Percentiles rank a stretch among this genome's conserved stretches.
phyloP scores from a whole-genome alignment of 305 asterid species.

The Fraxinus ornus region DNA sequence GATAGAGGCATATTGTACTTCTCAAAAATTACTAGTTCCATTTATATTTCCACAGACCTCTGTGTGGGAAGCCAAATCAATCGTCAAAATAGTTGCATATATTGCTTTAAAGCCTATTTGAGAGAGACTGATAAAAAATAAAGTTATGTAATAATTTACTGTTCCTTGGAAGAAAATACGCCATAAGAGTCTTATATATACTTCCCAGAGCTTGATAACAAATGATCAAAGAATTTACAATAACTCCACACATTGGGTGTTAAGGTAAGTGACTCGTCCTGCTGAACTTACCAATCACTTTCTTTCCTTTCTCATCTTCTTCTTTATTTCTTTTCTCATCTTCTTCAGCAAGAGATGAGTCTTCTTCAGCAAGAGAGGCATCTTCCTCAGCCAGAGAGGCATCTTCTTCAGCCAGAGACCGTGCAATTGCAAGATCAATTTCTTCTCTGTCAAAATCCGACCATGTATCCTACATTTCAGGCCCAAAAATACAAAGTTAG shows the following conservation, averaged over 20 bases:
- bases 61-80: background rate
- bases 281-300: slow-evolving; percentile 61
- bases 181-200: background rate
- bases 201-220: background rate
- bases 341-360: slow-evolving; percentile 21
- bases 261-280: slow-evolving; percentile 5
- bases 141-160: background rate
- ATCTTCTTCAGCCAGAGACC: slow-evolving; percentile 40
- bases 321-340: slow-evolving; percentile 44
- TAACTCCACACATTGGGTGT: slow-evolving; percentile 19
- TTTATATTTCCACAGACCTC: background rate
- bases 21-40: background rate
- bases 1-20: background rate
- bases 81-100: background rate
- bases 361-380: background rate
- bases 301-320: slow-evolving; percentile 71
- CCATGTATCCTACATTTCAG: slow-evolving; percentile 54
- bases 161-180: background rate
- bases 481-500: slow-evolving; percentile 23
- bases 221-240: slow-evolving; percentile 20
- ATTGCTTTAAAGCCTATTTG: background rate
- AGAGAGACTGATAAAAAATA: background rate
- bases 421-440: slow-evolving; percentile 79
- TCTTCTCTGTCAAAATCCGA: slow-evolving; percentile 87
- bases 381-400: slow-evolving; percentile 2